Evolutionary conservation across 371 early-diverging fungal species (phyloP), one percentile per base, ranked within the genome.

Genomic region (Mitosporidium daphniae): DNA sequence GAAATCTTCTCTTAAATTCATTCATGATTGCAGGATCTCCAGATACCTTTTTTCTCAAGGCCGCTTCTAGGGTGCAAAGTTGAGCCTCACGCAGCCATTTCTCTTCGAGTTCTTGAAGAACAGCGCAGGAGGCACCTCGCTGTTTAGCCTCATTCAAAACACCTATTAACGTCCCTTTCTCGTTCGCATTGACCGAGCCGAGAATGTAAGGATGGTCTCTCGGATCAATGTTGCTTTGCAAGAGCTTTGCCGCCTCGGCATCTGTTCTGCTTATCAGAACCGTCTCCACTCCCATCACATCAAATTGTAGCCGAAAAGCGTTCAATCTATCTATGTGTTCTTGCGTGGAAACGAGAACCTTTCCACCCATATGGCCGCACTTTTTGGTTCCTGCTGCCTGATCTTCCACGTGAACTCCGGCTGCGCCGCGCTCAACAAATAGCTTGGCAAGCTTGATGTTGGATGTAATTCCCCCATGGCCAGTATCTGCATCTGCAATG

Each of bases 291-390:
- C 75, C 80, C 82, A 89, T 80, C 39, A 89, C 75, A 46, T 89
- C 89, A 38, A 66, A 75, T 54, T 86, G 84, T 27, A 74, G 64
- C 41, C 91, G 71, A 41, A 68, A 59, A 33, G 84, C 84, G 14
- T 80, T 63, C 27, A 89, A 50, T 27, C 91, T 69, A 55, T 72
- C 77, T 50, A 84, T 80, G 51, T 89, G 91, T 42, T 89, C 84
- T 10, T 62, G 57, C 25, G 74, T 70, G 16, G 91, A 80, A 5
- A 89, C 91, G 14, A 89, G 49, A 12, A 89, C 91, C 47, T 89
- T 89, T 34, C 89, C 89, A 25, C 80, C 84, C 80, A 89, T 77
- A 50, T 89, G 91, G 10, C 91, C 84, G 46, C 91, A 89, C 57
- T 89, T 89, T 42, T 89, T 89, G 33, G 77, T 77, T 29, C 69